phyloP scores from a whole-genome alignment of 768 basidiomycete species.

The Botryobasidium botryosum region DNA sequence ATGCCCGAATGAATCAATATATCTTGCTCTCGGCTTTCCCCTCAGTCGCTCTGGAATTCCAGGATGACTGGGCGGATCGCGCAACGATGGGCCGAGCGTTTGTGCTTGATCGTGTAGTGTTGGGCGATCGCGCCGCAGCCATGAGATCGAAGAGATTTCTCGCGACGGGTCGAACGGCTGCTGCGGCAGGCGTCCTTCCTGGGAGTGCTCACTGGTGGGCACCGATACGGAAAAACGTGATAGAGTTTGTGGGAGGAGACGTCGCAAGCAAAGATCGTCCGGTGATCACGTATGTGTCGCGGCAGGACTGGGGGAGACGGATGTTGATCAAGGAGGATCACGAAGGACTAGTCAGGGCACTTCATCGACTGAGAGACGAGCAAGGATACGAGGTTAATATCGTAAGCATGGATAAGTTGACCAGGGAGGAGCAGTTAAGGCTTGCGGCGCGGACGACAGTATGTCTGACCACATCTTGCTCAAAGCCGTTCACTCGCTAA shows the following conservation, averaged over 20 bases:
- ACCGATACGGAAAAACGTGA: constrained; percentile 23
- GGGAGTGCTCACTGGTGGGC: constrained; percentile 77
- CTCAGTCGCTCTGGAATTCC: constrained; percentile 61
- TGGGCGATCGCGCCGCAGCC: constrained; percentile 74
- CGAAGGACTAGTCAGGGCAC: constrained; percentile 19
- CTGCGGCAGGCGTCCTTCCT: constrained; percentile 55
- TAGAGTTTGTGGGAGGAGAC: constrained; percentile 22
- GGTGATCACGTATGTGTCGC: constrained; percentile 24
- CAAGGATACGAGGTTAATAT: constrained; percentile 25
- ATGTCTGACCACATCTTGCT: constrained; percentile 4
- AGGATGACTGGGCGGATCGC: constrained; percentile 71
- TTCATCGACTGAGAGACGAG: constrained; percentile 19
- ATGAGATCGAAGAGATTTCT: constrained; percentile 52
- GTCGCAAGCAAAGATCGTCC: constrained; percentile 17
- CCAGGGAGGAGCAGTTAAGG: constrained; percentile 23
- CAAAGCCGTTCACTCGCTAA: background rate
- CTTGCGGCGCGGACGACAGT: constrained; percentile 22
- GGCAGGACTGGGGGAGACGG: constrained; percentile 24
- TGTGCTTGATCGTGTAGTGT: constrained; percentile 73
- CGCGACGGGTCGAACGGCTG: constrained; percentile 59
- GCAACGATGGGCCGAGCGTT: constrained; percentile 47
- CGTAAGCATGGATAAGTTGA: constrained; percentile 23
- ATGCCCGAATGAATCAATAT: constrained; percentile 81
- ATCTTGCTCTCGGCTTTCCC: constrained; percentile 69
- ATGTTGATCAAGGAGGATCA: constrained; percentile 21